These are phyloP conservation scores for Letharia columbiana DNA, from an alignment of 495 filamentous ascomycete species.

Conservation along the genomic window DNA sequence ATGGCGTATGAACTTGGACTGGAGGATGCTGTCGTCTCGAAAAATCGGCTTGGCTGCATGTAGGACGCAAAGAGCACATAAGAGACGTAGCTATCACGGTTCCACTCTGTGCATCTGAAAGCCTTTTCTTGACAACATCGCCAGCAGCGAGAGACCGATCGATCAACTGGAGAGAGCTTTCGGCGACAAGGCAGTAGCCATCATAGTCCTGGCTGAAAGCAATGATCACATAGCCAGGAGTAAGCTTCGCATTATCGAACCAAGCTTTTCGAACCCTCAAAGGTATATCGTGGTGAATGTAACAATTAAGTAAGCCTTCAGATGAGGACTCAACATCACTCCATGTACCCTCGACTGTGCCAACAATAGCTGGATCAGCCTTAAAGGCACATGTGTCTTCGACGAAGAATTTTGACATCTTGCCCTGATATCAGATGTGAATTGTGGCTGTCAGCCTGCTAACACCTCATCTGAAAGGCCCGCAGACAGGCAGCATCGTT, in stretches of 20 bases:
- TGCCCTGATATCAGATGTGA: background rate
- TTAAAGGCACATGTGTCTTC: constrained; percentile 29
- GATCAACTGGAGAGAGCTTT: constrained; percentile 36
- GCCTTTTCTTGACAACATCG: constrained; percentile 37
- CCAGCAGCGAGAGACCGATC: constrained; percentile 37
- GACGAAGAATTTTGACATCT: constrained; percentile 26
- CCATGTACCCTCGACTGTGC: constrained; percentile 26
- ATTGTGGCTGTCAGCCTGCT: background rate
- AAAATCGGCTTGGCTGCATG: constrained; percentile 25
- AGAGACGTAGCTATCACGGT: constrained; percentile 34
- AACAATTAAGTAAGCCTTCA: constrained; percentile 10
- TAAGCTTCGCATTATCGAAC: constrained; percentile 12
- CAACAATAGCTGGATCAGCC: constrained; percentile 27
- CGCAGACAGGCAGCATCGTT: no score
- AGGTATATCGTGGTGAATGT: constrained; percentile 24
- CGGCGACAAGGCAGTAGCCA: constrained; percentile 34
- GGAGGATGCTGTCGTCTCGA: constrained; percentile 13
- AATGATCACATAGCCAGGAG: constrained; percentile 32
- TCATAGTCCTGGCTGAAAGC: constrained; percentile 23
- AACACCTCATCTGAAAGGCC: background rate
- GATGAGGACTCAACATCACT: constrained; percentile 1
- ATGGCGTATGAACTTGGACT: constrained; percentile 23
- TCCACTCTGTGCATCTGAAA: constrained; percentile 35
- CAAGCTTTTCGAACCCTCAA: constrained; percentile 22
- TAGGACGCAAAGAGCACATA: constrained; percentile 31